A percentile compares a stretch with the other conserved stretches of the same genome.
phyloP scores from a whole-genome alignment of 257 asterid genomes.

The Solanum peruvianum region DNA sequence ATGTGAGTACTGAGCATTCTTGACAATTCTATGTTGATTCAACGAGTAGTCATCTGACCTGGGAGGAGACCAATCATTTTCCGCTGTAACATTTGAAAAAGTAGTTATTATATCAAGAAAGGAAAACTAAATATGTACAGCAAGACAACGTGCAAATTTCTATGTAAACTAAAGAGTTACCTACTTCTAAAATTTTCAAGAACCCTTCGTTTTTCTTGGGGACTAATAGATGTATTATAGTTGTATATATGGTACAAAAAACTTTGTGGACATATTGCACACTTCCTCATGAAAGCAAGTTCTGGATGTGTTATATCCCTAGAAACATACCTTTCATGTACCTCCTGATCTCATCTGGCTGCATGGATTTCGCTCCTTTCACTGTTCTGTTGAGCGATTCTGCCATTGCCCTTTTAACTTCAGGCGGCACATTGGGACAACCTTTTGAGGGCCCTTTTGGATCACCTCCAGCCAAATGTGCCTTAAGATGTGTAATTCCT shows the following conservation, averaged over 20 bases:
- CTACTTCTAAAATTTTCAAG: background rate
- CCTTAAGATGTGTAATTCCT: slow-evolving; percentile 29
- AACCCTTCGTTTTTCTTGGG: background rate
- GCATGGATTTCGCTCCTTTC: slow-evolving; percentile 15
- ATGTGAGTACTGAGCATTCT: background rate
- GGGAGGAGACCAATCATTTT: slow-evolving; percentile 1
- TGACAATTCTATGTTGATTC: background rate
- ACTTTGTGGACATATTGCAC: background rate
- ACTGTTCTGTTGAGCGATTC: slow-evolving; percentile 17
- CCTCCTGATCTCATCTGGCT: background rate
- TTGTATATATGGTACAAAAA: background rate
- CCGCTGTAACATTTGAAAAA: background rate
- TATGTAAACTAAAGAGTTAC: background rate
- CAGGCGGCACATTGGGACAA: slow-evolving; percentile 30
- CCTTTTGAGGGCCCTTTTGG: slow-evolving; percentile 17
- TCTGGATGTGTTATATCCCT: background rate
- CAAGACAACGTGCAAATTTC: background rate
- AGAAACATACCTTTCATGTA: background rate
- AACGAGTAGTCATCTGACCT: background rate
- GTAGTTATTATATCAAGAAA: background rate
- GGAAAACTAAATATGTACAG: background rate
- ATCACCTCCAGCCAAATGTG: slow-evolving; percentile 44
- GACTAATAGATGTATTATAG: background rate
- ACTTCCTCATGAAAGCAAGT: background rate
- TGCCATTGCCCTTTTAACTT: slow-evolving; percentile 18